phyloP scores from a whole-genome alignment of 345 rosid species.

The Trapa bicornis region DNA sequence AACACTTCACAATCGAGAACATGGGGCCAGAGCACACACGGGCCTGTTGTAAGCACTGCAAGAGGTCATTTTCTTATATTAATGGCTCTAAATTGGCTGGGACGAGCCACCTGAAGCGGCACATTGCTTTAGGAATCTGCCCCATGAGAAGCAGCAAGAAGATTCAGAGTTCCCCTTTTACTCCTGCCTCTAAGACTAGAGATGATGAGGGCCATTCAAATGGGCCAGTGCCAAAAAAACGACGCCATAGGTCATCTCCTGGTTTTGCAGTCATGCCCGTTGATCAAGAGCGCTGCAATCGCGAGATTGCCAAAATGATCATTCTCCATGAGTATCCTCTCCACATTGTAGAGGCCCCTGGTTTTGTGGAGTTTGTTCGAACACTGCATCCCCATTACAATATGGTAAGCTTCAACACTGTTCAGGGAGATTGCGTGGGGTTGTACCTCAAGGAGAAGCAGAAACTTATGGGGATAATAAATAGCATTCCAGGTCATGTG shows the following conservation, averaged over 20 bases:
- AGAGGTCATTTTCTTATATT: conserved; percentile 75
- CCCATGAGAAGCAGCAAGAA: conserved; percentile 44
- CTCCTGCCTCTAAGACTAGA: conserved; percentile 24
- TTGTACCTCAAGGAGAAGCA: conserved; percentile 73
- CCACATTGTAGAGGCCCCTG: conserved; percentile 72
- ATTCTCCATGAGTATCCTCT: conserved; percentile 81
- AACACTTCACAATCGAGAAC: conserved; percentile 75
- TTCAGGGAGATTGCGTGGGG: conserved; percentile 73
- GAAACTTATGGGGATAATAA: conserved; percentile 37
- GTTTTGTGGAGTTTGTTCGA: conserved; percentile 50
- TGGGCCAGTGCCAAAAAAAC: conserved; percentile 32
- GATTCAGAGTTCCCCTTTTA: conserved; percentile 16
- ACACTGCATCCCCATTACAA: conserved; percentile 65
- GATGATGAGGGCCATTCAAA: conserved; percentile 15
- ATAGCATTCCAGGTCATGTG: conserved; percentile 54
- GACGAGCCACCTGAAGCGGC: conserved; percentile 96
- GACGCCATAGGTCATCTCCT: conserved; percentile 15
- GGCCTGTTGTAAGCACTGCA: conserved; percentile 88
- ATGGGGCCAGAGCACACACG: conserved; percentile 57
- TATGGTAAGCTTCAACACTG: conserved; percentile 65
- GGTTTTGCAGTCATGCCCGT: conserved; percentile 25
- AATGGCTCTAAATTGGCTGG: conserved; percentile 84
- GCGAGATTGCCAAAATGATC: conserved; percentile 76
- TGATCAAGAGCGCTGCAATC: conserved; percentile 59
- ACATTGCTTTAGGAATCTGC: conserved; percentile 79